Conservation (phyloP, 331 rosid genomes). For the Erythrophleum ivorense region DNA sequence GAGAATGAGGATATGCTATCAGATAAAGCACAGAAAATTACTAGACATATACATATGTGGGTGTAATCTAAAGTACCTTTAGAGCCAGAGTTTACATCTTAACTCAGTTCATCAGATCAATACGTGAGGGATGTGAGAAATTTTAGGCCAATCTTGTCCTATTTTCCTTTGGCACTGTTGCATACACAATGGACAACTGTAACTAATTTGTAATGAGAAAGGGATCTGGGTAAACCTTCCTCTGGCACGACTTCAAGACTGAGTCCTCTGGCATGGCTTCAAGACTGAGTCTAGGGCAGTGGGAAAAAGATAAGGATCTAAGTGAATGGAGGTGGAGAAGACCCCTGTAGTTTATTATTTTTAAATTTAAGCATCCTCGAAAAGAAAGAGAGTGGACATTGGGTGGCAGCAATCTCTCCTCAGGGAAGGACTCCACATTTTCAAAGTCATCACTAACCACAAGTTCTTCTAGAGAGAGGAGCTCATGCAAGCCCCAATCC, state of each 20-base stretch:
- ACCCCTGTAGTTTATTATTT: constrained; percentile 9
- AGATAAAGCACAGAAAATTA: too few relatives aligned
- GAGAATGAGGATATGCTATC: too few relatives aligned
- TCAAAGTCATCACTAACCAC: background rate
- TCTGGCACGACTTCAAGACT: background rate
- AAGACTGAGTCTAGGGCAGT: background rate
- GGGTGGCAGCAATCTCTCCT: background rate
- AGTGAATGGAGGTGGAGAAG: constrained; percentile 29
- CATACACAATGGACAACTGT: background rate
- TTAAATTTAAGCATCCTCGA: background rate
- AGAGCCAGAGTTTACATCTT: too few relatives aligned
- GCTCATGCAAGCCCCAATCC: constrained; percentile 36
- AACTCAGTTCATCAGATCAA: background rate
- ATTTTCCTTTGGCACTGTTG: background rate
- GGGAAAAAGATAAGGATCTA: rapidly evolving
- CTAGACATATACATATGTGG: too few relatives aligned
- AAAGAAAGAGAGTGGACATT: constrained; percentile 14
- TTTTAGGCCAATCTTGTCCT: background rate
- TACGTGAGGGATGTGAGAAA: background rate
- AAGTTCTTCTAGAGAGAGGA: background rate
- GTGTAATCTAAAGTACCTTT: too few relatives aligned
- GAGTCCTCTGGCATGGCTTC: background rate
- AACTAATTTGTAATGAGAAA: background rate
- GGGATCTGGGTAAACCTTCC: background rate
- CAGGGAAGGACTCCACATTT: constrained; percentile 39